These are phyloP conservation scores for Litchi chinensis DNA, from an alignment of 345 rosid genomes.

Conservation along the genomic window DNA sequence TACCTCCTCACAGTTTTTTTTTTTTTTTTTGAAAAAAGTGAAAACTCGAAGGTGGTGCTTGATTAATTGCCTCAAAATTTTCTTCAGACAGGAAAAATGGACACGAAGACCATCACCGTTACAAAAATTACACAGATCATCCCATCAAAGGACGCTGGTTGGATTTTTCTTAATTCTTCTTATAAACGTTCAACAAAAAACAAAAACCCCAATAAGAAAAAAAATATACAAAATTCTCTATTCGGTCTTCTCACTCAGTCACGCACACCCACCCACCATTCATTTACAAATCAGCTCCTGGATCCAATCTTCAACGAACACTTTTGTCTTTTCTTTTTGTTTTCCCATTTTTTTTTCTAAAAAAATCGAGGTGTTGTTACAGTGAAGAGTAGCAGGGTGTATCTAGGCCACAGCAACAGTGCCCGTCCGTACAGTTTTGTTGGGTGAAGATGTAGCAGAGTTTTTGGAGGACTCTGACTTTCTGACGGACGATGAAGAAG, in stretches of 20 bases:
- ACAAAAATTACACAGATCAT: constrained; percentile 15
- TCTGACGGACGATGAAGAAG: constrained; percentile 53
- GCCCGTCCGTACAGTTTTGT: constrained; percentile 45
- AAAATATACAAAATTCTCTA: neutral
- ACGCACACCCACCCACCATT: neutral
- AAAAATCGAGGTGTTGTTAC: neutral
- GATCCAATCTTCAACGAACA: neutral
- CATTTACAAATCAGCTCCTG: neutral
- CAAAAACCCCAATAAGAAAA: neutral
- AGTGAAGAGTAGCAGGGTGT: neutral
- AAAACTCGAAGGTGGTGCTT: neutral
- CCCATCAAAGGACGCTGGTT: constrained; percentile 6
- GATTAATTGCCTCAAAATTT: constrained; percentile 1
- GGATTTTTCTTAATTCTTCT: neutral
- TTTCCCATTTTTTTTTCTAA: too few relatives aligned
- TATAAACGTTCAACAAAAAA: neutral
- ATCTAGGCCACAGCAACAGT: constrained; percentile 52
- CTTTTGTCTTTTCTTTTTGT: neutral
- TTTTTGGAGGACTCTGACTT: constrained; percentile 46
- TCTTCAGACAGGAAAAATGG: neutral
- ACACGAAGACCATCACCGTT: neutral
- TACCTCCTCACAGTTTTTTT: too few relatives aligned
- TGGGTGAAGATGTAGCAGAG: constrained; percentile 20
- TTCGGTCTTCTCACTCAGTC: neutral
- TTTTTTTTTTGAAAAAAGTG: too few relatives aligned